Percentiles rank a stretch among this genome's conserved stretches.
Evolutionary conservation across 805 yeast genomes (phyloP).

Genomic region (Lachancea dasiensis): DNA sequence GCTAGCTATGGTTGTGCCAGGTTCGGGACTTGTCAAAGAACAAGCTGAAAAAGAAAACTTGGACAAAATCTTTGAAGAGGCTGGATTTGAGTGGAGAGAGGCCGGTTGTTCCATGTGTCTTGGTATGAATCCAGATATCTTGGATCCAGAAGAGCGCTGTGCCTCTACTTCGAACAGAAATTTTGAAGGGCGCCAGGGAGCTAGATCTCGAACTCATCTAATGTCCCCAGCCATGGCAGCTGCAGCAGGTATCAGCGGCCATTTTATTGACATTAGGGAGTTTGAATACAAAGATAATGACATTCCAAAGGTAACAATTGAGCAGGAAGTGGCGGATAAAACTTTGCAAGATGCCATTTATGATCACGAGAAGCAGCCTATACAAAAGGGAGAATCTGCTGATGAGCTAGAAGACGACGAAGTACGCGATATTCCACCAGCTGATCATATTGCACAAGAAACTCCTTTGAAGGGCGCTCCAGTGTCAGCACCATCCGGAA

Average conservation of each 20-base stretch:
- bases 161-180: conserved; percentile 98
- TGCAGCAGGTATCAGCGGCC: conserved; percentile 92
- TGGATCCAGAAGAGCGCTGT: conserved; percentile 93
- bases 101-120: conserved; percentile 99
- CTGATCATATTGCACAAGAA: conserved; percentile 37
- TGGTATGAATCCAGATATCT: conserved; percentile 98
- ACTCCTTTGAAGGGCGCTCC: conserved; percentile 30
- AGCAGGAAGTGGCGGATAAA: conserved; percentile 41
- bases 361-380: conserved; percentile 60
- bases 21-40: conserved; percentile 88
- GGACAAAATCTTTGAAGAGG: conserved; percentile 81
- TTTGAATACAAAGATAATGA: conserved; percentile 58
- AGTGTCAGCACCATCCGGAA: conserved; percentile 44
- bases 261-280: conserved; percentile 84
- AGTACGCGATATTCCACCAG: conserved; percentile 57
- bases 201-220: conserved; percentile 88
- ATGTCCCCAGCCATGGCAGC: conserved; percentile 99
- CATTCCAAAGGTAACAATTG: conserved; percentile 47
- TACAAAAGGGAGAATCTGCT: conserved; percentile 47
- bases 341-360: conserved; percentile 64
- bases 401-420: conserved; percentile 48
- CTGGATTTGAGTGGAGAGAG: conserved; percentile 98
- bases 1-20: conserved; percentile 90
- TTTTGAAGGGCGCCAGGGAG: conserved; percentile 99
- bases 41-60: conserved; percentile 96